Percentiles rank a stretch among this genome's conserved stretches.
phyloP scores from a whole-genome alignment of 225 moss, liverwort and hornwort genomes.

The Sphagnum contortum region DNA sequence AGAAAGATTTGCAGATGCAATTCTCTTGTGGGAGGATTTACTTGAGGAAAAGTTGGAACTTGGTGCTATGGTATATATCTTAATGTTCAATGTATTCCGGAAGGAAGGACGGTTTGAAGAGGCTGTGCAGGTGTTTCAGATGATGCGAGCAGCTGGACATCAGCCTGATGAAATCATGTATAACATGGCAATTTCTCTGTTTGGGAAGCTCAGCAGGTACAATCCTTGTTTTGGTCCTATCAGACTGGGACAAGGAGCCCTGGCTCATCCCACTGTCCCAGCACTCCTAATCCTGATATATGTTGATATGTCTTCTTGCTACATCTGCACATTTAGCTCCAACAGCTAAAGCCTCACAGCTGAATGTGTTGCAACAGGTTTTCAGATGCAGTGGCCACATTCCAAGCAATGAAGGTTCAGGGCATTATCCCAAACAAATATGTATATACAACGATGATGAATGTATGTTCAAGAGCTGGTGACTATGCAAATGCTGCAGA shows the following conservation, averaged over 20 bases:
- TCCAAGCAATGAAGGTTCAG: conserved; percentile 59
- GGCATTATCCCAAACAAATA: conserved; percentile 72
- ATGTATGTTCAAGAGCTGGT: conserved; percentile 77
- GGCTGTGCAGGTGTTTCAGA: conserved; percentile 52
- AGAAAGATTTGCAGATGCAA: conserved; percentile 41
- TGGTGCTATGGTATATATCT: conserved; percentile 40
- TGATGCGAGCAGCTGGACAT: conserved; percentile 49
- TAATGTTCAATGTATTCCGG: conserved; percentile 55
- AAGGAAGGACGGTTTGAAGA: conserved; percentile 65
- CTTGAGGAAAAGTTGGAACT: conserved; percentile 61
- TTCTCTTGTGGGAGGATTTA: conserved; percentile 74
- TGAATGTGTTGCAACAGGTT: conserved; percentile 14
- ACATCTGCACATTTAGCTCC: too few species aligned
- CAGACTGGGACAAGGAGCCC: too few species aligned
- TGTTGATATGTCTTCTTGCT: too few species aligned
- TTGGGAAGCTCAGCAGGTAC: conserved; percentile 74
- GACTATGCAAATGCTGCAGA: conserved; percentile 63
- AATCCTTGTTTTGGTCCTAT: too few species aligned
- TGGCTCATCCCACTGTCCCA: too few species aligned
- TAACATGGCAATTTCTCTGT: conserved; percentile 62
- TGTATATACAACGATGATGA: conserved; percentile 83
- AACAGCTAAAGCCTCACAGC: too few species aligned
- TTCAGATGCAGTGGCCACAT: conserved; percentile 46
- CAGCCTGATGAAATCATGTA: conserved; percentile 60
- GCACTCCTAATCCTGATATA: too few species aligned